Base-by-base conservation (phyloP, 768 basidiomycete species). In the Suillus subluteus region DNA sequence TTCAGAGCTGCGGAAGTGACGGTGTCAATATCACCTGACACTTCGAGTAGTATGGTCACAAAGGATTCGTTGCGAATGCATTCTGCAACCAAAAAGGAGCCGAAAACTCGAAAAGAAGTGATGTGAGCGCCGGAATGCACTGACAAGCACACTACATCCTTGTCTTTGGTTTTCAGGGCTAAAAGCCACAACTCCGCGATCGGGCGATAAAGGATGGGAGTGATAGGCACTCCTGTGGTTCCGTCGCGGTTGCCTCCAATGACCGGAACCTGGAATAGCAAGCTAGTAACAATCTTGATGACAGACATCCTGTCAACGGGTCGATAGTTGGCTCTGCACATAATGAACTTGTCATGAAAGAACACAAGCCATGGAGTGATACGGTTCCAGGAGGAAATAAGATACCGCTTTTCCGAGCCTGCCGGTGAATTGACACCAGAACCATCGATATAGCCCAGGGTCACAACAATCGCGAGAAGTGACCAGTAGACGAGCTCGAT, bases 321-420 rank as follows among this genome's bases (percentile, higher is more conserved):
- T 16, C 56, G n/a, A 38, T 58, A 58, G n/a, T 38, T 58, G n/a
- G n/a, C 37, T 58, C 56, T 58, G 56, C 56, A 8, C 37, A 58
- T 58, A 2, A 58, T 38, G 32, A 38, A 58, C n/a, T 58, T 13
- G 37, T n/a, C 37, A 23, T 58, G 56, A 38, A 58, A 58, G 56
- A 38, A 58, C 4, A 23, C 37, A 23, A 58, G 37, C 37, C 56
- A 58, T 4, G 56, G 56, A 38, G n/a, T 12, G 37, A 58, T 13
- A 58, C 37, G 7, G n/a, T 58, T 38, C 37, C 56, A 58, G 37
- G n/a, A 6, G 21, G 56, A 58, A 7, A 38, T 3, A 12, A 58
- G 37, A n/a, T 58, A 15, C 8, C 13, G 21, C 12, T 21, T n/a
- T 37, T 21, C 35, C 32, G n/a, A n/a, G 13, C 3, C 21, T 18